Base-by-base conservation (phyloP, 1,284 basidiomycete species). In the Sanghuangporus baumii region DNA sequence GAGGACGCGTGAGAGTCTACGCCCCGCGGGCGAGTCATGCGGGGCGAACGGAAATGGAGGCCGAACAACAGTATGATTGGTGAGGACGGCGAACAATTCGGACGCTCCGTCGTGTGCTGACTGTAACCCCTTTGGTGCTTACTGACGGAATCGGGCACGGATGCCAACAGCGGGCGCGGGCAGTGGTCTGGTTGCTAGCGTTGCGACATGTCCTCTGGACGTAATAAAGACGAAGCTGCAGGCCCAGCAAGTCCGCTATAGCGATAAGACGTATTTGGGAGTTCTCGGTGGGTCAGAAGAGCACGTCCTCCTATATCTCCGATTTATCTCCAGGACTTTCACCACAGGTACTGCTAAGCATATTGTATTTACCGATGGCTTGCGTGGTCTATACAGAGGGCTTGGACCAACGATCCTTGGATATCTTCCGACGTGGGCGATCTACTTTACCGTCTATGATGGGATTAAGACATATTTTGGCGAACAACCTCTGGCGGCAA, bases 391-490 rank as follows among this genome's bases (percentile, higher is more conserved):
- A 66, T 98, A 98, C 76, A 86, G 95, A 48, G 95, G 96, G 12
- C 82, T 98, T 31, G 95, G 95, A 8, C 96, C 95, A n/a, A 98
- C 95, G 12, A 84, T 98, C 64, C 83, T 95, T 5, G 95, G 95
- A 6, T 97, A 98, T 75, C 84, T 98, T 46, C 95, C 95, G 26
- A 98, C 95, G 8, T 97, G 95, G 95, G 95, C 94, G 31, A 98
- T 98, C 69, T 98, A 97, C 75, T 98, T 98, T 74, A 88, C 93
- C n/a, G 93, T 98, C 18, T 97, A 97, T 76, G 95, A 98, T 76
- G 86, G 90, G 64, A 91, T 95, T 75, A 97, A 97, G 80, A 84
- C 84, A 26, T 76, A 80, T 40, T 87, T 95, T 70, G 91, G 92
- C 47, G 85, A 87, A 71, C 74, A 76, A 38, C 82, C 86, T 3